Percentiles rank a stretch among this genome's conserved stretches.
These are phyloP conservation scores for Lepidium sativum DNA, from an alignment of 345 rosid species.

Conservation along the genomic window DNA sequence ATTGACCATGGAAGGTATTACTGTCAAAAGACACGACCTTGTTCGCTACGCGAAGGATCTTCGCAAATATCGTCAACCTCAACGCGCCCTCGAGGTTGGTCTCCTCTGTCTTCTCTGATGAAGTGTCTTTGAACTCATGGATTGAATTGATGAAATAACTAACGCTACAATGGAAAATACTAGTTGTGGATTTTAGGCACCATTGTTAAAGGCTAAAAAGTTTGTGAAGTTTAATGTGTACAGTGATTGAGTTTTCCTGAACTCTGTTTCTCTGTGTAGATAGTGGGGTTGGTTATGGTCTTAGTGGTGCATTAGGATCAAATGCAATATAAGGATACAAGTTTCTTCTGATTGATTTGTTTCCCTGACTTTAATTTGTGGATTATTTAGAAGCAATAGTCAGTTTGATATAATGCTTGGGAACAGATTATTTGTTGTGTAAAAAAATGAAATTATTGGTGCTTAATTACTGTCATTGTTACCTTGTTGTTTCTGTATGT, in stretches of 20 bases:
- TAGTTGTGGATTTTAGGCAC: neutral
- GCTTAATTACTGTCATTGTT: neutral
- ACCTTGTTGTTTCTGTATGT: neutral
- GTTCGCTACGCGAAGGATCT: slow-evolving; percentile 39
- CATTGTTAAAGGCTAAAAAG: neutral
- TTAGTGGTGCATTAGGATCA: neutral
- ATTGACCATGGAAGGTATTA: slow-evolving; percentile 40
- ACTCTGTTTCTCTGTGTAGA: neutral
- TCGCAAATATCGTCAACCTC: slow-evolving; percentile 43
- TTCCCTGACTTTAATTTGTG: neutral
- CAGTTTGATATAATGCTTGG: neutral
- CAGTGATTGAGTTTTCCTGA: neutral
- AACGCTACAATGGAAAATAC: neutral
- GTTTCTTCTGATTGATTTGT: neutral
- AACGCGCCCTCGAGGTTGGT: slow-evolving; percentile 59
- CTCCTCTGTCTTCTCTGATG: neutral
- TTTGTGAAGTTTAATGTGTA: neutral
- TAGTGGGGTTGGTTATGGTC: neutral
- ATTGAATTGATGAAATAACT: neutral
- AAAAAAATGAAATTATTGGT: neutral
- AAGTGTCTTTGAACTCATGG: neutral
- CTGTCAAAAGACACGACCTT: slow-evolving; percentile 32
- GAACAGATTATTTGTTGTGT: neutral
- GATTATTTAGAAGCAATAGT: neutral
- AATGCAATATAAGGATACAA: neutral